A percentile compares a stretch with the other conserved stretches of the same genome.
phyloP scores from a whole-genome alignment of 441 rosid species.

The Pelargonium cotyledonis region DNA sequence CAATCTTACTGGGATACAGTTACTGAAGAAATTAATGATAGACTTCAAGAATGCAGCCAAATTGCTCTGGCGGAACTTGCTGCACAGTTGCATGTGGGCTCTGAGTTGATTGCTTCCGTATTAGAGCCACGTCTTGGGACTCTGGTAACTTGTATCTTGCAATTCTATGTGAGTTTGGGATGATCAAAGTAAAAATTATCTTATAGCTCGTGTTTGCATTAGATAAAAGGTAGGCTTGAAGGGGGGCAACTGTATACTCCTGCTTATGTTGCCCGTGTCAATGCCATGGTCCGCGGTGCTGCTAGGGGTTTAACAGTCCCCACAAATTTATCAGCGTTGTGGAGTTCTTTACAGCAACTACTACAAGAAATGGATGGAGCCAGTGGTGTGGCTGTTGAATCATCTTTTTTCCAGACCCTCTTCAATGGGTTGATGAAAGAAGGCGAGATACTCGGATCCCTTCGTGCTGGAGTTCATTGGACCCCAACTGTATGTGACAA shows the following conservation, averaged over 20 bases:
- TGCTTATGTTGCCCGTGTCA: constrained; percentile 86
- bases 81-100: constrained; percentile 76
- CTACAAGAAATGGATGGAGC: constrained; percentile 90
- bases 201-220: constrained; percentile 12
- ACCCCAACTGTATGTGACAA: constrained; percentile 70
- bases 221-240: constrained; percentile 98
- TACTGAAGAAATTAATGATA: constrained; percentile 86
- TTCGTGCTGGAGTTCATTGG: constrained; percentile 97
- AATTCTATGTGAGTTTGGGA: neutral
- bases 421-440: constrained; percentile 75
- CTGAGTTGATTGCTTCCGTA: constrained; percentile 67
- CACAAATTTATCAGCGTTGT: constrained; percentile 58
- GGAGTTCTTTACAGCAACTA: constrained; percentile 75
- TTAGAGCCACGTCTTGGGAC: constrained; percentile 91
- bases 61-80: constrained; percentile 81
- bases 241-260: constrained; percentile 95
- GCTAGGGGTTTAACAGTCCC: constrained; percentile 87
- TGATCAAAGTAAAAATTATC: constrained; percentile 13
- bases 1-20: constrained; percentile 75
- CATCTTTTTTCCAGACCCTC: constrained; percentile 79
- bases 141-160: constrained; percentile 28
- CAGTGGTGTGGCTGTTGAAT: constrained; percentile 69
- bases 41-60: constrained; percentile 92
- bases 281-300: constrained; percentile 94
- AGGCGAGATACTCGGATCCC: constrained; percentile 81